phyloP scores from a whole-genome alignment of 257 asterid species.

The Scutellaria baicalensis region DNA sequence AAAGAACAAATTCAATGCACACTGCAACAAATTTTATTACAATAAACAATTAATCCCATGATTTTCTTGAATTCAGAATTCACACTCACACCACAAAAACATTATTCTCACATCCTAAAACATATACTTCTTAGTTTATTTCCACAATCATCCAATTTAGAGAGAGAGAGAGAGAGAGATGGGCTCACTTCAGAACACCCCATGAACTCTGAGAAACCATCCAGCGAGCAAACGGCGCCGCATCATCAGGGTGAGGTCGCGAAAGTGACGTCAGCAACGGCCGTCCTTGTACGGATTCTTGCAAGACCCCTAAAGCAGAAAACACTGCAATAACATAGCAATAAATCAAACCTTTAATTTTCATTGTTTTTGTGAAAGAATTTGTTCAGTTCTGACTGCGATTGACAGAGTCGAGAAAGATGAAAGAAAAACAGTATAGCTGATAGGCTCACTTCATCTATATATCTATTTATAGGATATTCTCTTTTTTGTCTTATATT shows the following conservation, averaged over 20 bases:
- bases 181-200: slow-evolving; percentile 69
- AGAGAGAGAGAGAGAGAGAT: neutral
- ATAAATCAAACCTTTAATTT: slow-evolving; percentile 1
- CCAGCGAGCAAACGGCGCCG: slow-evolving; percentile 85
- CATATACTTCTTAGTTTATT: neutral
- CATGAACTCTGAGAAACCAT: slow-evolving; percentile 77
- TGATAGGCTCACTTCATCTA: no score
- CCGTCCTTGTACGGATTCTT: slow-evolving; percentile 41
- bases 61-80: neutral
- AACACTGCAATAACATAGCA: slow-evolving; percentile 17
- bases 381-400: neutral
- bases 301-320: slow-evolving; percentile 19
- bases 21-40: no score
- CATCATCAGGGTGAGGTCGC: slow-evolving; percentile 55
- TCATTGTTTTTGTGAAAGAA: slow-evolving; percentile 15
- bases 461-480: no score
- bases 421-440: no score
- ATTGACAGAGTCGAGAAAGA: neutral
- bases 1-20: neutral
- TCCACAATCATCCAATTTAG: neutral
- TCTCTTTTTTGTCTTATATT: no score
- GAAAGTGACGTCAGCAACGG: slow-evolving; percentile 23
- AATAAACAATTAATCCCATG: neutral
- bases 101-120: neutral
- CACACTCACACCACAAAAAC: neutral